Conservation (phyloP, 2,329 filamentous ascomycete species). For the Monosporascus sp. region DNA sequence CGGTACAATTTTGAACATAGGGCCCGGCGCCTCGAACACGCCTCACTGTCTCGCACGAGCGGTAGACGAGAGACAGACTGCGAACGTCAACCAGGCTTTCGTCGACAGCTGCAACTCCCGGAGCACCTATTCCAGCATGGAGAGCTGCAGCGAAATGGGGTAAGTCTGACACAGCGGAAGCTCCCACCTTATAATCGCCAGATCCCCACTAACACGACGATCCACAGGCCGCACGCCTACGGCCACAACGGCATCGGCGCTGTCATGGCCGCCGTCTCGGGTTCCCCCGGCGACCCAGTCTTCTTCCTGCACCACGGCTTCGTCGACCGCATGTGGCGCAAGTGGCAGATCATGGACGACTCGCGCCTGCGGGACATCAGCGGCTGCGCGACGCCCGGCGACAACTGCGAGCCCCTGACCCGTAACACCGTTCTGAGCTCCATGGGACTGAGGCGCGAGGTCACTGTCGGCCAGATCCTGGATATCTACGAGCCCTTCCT, state of each 20-base stretch:
- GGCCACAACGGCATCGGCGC: conserved; percentile 32
- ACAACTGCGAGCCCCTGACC: conserved; percentile 23
- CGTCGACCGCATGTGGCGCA: conserved; percentile 29
- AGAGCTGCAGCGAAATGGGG: conserved; percentile 28
- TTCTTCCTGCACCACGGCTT: conserved; percentile 32
- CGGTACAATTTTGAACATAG: conserved; percentile 24
- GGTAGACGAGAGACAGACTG: conserved; percentile 26
- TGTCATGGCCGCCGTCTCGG: conserved; percentile 30
- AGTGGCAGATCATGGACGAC: conserved; percentile 28
- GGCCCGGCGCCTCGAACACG: conserved; percentile 20
- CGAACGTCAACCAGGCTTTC: conserved; percentile 25
- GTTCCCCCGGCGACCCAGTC: conserved; percentile 29
- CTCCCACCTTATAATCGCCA: background rate
- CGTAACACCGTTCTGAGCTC: conserved; percentile 21
- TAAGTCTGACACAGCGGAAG: conserved; percentile 13
- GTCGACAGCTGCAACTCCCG: conserved; percentile 28
- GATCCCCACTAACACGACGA: conserved; percentile 8
- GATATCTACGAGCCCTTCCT: conserved; percentile 23
- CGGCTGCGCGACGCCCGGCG: conserved; percentile 21
- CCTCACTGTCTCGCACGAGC: conserved; percentile 30
- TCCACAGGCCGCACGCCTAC: conserved; percentile 28
- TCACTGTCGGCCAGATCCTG: conserved; percentile 20
- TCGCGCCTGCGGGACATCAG: conserved; percentile 22
- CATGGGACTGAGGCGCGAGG: conserved; percentile 21
- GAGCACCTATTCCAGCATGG: conserved; percentile 25